These are phyloP conservation scores for Aspergillus heteromorphus DNA, from an alignment of 495 filamentous ascomycete genomes.

Conservation along the genomic window DNA sequence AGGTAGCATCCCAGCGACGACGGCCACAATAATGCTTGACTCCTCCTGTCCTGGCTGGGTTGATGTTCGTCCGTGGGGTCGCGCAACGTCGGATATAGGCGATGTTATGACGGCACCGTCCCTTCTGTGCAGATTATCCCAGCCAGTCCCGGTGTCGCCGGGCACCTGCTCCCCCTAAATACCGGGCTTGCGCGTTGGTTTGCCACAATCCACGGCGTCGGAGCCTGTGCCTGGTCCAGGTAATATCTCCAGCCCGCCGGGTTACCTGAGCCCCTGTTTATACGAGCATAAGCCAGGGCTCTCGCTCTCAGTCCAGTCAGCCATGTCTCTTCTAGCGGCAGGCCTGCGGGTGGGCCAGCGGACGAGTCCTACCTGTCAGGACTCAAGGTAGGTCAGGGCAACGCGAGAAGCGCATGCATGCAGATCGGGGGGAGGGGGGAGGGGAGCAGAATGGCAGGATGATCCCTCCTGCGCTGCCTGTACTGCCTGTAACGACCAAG, in stretches of 20 bases:
- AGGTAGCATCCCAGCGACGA: constrained; percentile 7
- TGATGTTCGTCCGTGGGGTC: constrained; percentile 6
- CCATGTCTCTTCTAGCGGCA: background rate
- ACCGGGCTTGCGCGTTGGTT: constrained; percentile 3
- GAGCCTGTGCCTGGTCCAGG: constrained; percentile 1
- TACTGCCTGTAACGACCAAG: constrained; percentile 10
- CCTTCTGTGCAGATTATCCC: background rate
- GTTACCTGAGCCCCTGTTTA: background rate
- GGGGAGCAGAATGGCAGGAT: too few relatives aligned
- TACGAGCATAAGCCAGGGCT: background rate
- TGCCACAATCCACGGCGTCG: constrained; percentile 5
- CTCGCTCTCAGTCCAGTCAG: background rate
- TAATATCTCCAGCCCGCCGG: background rate
- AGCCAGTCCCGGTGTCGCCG: constrained; percentile 8
- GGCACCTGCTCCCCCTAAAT: constrained; percentile 2
- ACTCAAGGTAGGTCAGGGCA: constrained; percentile 13
- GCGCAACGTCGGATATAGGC: background rate
- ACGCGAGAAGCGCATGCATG: constrained; percentile 13
- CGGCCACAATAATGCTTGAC: constrained; percentile 6
- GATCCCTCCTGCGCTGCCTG: background rate
- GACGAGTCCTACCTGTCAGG: background rate
- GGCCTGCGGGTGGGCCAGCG: background rate
- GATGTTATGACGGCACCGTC: constrained; percentile 2
- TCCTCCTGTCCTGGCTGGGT: background rate
- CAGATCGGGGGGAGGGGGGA: constrained; percentile 11